Conservation (phyloP, 495 filamentous ascomycete species). For the Tuber umbilicatum region DNA sequence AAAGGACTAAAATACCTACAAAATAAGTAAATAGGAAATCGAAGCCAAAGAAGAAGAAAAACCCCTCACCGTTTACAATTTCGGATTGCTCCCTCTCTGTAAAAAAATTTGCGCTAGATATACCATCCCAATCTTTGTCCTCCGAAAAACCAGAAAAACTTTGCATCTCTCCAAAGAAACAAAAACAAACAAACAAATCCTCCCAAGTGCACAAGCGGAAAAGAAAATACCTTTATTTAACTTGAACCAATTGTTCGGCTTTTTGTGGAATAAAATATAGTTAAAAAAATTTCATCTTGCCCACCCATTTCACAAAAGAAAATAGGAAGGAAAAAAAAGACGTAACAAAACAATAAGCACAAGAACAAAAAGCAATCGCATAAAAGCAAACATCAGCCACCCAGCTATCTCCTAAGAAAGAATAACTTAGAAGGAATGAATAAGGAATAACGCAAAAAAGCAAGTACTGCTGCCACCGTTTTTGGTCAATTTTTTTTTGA, state of each 20-base stretch:
- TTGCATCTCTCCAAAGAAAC: neutral
- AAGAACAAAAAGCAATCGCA: conserved; percentile 1
- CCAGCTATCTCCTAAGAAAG: conserved; percentile 3
- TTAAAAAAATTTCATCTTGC: conserved; percentile 3
- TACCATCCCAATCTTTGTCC: neutral
- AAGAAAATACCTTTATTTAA: conserved; percentile 4
- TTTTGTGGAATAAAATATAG: neutral
- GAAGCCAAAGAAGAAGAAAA: too few species aligned
- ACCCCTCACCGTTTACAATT: neutral
- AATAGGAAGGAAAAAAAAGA: neutral
- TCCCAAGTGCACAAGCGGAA: neutral
- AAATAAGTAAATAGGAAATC: neutral
- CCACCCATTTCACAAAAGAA: neutral
- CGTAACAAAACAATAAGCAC: conserved; percentile 4
- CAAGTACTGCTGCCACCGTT: conserved; percentile 1
- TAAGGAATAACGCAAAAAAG: conserved; percentile 3
- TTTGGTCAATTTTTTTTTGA: neutral
- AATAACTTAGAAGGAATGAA: neutral
- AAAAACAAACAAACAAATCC: neutral
- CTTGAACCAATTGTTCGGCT: neutral
- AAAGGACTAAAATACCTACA: neutral
- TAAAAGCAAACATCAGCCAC: conserved; percentile 4
- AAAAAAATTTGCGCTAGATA: neutral
- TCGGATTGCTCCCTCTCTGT: conserved; percentile 1
- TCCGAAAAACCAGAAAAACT: neutral